A percentile compares a stretch with the other conserved stretches of the same genome.
phyloP scores from a whole-genome alignment of 2,329 filamentous ascomycete species.

The Amauroascus niger region DNA sequence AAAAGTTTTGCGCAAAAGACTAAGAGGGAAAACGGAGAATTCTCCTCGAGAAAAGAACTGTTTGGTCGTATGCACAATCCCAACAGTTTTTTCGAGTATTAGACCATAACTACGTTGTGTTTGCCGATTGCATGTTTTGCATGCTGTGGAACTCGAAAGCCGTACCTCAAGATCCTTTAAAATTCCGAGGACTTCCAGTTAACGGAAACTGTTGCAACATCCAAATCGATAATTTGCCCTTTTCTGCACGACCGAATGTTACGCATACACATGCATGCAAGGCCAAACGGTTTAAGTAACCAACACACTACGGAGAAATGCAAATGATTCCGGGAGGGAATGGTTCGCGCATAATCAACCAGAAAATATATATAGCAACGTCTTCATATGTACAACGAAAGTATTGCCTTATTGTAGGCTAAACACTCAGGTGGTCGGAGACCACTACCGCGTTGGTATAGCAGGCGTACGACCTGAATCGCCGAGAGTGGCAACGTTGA shows the following conservation, averaged over 20 bases:
- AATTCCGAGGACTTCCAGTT: too few relatives aligned
- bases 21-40: too few relatives aligned
- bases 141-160: background rate
- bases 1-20: too few relatives aligned
- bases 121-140: background rate
- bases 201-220: too few relatives aligned
- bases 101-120: too few relatives aligned
- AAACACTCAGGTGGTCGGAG: background rate
- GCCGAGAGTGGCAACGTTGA: background rate
- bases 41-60: too few relatives aligned
- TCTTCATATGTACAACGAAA: background rate
- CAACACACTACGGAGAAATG: background rate
- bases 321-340: background rate
- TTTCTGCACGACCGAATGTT: too few relatives aligned
- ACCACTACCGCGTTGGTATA: too few relatives aligned
- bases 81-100: too few relatives aligned
- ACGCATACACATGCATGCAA: background rate
- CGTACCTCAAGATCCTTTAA: too few relatives aligned
- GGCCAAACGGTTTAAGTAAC: background rate
- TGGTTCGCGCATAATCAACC: background rate
- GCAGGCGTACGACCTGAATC: background rate
- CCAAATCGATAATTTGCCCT: too few relatives aligned
- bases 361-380: background rate
- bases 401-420: background rate
- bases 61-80: too few relatives aligned